A percentile compares a stretch with the other conserved stretches of the same genome.
Conservation (phyloP, 495 filamentous ascomycete species). For the Penicillium canariense region DNA sequence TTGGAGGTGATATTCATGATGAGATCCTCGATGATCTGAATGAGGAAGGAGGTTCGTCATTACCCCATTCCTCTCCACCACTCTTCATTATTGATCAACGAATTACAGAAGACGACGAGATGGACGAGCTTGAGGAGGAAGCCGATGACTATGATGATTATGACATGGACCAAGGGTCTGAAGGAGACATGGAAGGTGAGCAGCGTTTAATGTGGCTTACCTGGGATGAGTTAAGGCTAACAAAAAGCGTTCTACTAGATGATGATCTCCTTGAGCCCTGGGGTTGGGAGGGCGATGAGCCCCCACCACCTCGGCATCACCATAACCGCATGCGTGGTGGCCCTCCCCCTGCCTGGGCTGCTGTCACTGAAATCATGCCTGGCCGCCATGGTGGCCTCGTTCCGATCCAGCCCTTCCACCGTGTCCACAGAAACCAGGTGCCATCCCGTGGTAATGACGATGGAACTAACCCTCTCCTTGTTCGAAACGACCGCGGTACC, state of each 20-base stretch:
- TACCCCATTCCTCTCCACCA: background rate
- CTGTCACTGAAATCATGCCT: conserved; percentile 46
- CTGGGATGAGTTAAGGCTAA: background rate
- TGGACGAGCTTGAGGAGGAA: conserved; percentile 49
- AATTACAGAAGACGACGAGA: conserved; percentile 38
- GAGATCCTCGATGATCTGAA: conserved; percentile 65
- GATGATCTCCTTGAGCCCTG: conserved; percentile 54
- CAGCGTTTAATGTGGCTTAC: background rate
- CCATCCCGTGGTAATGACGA: conserved; percentile 62
- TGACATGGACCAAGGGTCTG: conserved; percentile 40
- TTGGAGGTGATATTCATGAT: conserved; percentile 43
- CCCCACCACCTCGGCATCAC: conserved; percentile 45
- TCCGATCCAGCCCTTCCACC: conserved; percentile 51
- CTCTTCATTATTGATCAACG: background rate
- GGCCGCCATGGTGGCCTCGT: conserved; percentile 40
- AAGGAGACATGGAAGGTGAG: conserved; percentile 44
- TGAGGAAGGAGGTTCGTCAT: conserved; percentile 64
- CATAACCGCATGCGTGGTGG: conserved; percentile 45
- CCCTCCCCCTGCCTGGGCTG: conserved; percentile 39
- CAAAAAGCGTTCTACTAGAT: conserved; percentile 28
- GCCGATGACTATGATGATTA: conserved; percentile 49
- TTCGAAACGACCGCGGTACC: conserved; percentile 40
- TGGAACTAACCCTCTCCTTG: conserved; percentile 74
- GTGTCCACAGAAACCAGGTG: conserved; percentile 49
- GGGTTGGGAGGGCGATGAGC: conserved; percentile 55